Evolutionary conservation across 345 rosid genomes (phyloP).

Genomic region (Streptanthus diversifolius): DNA sequence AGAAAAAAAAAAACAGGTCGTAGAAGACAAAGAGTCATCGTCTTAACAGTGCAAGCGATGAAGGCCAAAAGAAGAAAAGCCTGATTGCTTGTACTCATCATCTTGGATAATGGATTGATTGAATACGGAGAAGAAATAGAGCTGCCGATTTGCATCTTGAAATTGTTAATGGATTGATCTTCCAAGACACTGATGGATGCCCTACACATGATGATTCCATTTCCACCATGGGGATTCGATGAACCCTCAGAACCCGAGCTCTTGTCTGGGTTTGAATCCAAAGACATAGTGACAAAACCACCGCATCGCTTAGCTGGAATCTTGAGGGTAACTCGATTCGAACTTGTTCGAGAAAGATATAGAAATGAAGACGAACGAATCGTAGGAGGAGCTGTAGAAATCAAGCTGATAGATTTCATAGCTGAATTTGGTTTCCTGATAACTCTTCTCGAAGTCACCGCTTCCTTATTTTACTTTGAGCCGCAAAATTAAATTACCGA

Average conservation of each 20-base stretch:
- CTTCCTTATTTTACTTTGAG: not conserved
- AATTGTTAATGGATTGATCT: conserved; percentile 35
- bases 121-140: conserved; percentile 49
- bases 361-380: conserved; percentile 20
- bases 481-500: no score
- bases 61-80: conserved; percentile 74
- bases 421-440: conserved; percentile 1
- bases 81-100: conserved; percentile 61
- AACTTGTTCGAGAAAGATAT: conserved; percentile 6
- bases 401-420: conserved; percentile 40
- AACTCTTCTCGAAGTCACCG: not conserved
- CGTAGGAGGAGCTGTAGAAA: conserved; percentile 27
- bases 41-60: conserved; percentile 71
- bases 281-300: conserved; percentile 34
- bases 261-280: conserved; percentile 22
- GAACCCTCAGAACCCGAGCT: conserved; percentile 18
- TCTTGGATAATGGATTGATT: conserved; percentile 38
- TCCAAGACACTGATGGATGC: conserved; percentile 29
- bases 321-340: conserved; percentile 23
- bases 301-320: conserved; percentile 25
- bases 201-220: conserved; percentile 6
- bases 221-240: not conserved
- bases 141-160: conserved; percentile 48
- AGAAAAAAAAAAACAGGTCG: not conserved
- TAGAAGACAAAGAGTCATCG: not conserved